Evolutionary conservation across 495 filamentous ascomycete species (phyloP).

Genomic region (Penicillium canariense): DNA sequence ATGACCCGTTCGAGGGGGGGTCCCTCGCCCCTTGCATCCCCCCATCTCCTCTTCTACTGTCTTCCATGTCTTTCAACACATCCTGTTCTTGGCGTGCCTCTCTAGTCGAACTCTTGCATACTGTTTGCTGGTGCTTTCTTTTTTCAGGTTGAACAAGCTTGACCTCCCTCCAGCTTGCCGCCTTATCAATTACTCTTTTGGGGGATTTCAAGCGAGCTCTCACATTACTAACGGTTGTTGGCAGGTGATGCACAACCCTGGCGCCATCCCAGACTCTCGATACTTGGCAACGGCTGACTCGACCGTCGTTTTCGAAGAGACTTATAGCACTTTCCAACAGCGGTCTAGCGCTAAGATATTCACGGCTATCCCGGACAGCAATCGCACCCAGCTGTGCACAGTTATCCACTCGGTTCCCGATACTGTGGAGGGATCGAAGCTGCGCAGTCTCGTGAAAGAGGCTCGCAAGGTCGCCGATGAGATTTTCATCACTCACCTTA

Average conservation of each 20-base stretch:
- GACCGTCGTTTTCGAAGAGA: slow-evolving; percentile 48
- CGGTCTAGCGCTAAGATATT: slow-evolving; percentile 34
- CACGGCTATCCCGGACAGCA: slow-evolving; percentile 32
- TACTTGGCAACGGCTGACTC: slow-evolving; percentile 42
- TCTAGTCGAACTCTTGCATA: background rate
- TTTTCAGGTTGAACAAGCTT: background rate
- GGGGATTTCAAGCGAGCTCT: slow-evolving; percentile 20
- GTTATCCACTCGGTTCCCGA: slow-evolving; percentile 47
- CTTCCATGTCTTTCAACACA: background rate
- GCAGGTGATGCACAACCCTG: slow-evolving; percentile 52
- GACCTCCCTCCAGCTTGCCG: background rate
- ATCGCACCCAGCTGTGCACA: slow-evolving; percentile 35
- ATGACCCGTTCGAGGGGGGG: background rate
- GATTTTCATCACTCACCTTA: slow-evolving; percentile 46
- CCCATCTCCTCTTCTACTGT: background rate
- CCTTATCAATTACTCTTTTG: slow-evolving; percentile 6
- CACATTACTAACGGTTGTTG: slow-evolving; percentile 12
- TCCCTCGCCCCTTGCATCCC: background rate
- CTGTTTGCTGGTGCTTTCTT: background rate
- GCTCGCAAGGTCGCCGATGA: slow-evolving; percentile 38
- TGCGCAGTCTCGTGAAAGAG: slow-evolving; percentile 36
- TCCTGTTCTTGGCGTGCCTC: background rate
- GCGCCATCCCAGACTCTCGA: slow-evolving; percentile 43
- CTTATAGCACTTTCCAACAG: slow-evolving; percentile 42
- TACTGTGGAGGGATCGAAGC: slow-evolving; percentile 26